Evolutionary conservation across 1,284 basidiomycete species (phyloP).

Genomic region (Singerocomus inundabilis): DNA sequence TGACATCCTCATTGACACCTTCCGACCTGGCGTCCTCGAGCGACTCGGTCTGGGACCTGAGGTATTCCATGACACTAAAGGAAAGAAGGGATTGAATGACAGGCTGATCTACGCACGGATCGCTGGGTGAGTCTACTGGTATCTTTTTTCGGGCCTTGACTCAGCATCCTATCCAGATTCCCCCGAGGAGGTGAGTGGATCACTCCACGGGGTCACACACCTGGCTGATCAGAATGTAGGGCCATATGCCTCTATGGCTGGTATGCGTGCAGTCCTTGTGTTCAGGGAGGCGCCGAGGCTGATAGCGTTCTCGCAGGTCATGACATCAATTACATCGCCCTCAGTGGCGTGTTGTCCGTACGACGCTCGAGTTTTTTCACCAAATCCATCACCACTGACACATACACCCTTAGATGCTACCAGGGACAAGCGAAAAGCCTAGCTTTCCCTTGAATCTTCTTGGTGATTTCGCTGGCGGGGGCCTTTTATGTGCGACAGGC

Average conservation of each 20-base stretch:
- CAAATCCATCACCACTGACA: not conserved
- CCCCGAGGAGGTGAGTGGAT: constrained; percentile 49
- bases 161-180: constrained; percentile 41
- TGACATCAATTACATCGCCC: constrained; percentile 85
- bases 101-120: constrained; percentile 65
- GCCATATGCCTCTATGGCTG: constrained; percentile 66
- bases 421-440: constrained; percentile 62
- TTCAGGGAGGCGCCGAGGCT: constrained; percentile 1
- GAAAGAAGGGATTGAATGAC: constrained; percentile 52
- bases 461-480: constrained; percentile 83
- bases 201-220: constrained; percentile 7
- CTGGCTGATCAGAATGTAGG: constrained; percentile 40
- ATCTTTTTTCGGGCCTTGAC: constrained; percentile 1
- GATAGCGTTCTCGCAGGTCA: constrained; percentile 49
- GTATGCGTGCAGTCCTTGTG: constrained; percentile 35
- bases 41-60: constrained; percentile 75
- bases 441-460: constrained; percentile 74
- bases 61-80: constrained; percentile 54
- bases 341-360: constrained; percentile 76
- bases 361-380: constrained; percentile 19
- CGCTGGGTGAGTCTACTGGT: constrained; percentile 49
- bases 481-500: constrained; percentile 69
- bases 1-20: constrained; percentile 83
- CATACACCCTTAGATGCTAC: constrained; percentile 55
- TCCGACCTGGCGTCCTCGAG: constrained; percentile 81